Evolutionary conservation across 2,329 filamentous ascomycete genomes (phyloP).

Genomic region (Clonostachys byssicola): DNA sequence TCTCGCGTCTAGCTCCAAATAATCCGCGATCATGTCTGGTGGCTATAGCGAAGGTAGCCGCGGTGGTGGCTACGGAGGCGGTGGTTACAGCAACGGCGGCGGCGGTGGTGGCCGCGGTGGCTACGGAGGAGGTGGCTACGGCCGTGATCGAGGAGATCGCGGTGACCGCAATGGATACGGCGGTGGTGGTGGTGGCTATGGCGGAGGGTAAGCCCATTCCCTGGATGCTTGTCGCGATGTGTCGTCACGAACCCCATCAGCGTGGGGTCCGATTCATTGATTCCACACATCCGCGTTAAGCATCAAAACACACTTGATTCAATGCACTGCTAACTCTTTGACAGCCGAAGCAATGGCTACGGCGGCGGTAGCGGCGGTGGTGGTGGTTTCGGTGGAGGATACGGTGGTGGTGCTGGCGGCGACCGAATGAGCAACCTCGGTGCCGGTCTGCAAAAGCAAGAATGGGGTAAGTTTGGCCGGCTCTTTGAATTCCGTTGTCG

Average conservation of each 20-base stretch:
- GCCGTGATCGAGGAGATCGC: conserved; percentile 43
- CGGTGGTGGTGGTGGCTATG: conserved; percentile 18
- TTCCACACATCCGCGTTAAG: background rate
- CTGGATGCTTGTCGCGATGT: background rate
- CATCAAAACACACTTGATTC: conserved; percentile 1
- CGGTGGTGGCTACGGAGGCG: conserved; percentile 17
- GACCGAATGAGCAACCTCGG: conserved; percentile 95
- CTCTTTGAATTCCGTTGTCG: background rate
- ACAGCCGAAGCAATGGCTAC: conserved; percentile 46
- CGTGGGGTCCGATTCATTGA: too few species aligned
- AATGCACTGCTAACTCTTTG: conserved; percentile 24
- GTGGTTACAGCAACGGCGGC: conserved; percentile 19
- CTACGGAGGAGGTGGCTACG: conserved; percentile 26
- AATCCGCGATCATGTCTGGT: conserved; percentile 36
- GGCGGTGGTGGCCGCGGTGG: conserved; percentile 21
- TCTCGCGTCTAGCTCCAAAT: background rate
- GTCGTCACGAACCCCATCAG: background rate
- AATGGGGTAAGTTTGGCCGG: conserved; percentile 66
- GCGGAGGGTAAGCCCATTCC: conserved; percentile 28
- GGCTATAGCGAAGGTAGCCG: conserved; percentile 24
- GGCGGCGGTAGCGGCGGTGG: conserved; percentile 20
- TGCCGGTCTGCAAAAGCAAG: conserved; percentile 78
- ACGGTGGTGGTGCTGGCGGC: conserved; percentile 53
- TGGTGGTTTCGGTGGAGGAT: conserved; percentile 28
- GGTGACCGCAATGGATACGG: conserved; percentile 35